phyloP scores from a whole-genome alignment of 768 basidiomycete genomes.

The Termitomyces titanicus region DNA sequence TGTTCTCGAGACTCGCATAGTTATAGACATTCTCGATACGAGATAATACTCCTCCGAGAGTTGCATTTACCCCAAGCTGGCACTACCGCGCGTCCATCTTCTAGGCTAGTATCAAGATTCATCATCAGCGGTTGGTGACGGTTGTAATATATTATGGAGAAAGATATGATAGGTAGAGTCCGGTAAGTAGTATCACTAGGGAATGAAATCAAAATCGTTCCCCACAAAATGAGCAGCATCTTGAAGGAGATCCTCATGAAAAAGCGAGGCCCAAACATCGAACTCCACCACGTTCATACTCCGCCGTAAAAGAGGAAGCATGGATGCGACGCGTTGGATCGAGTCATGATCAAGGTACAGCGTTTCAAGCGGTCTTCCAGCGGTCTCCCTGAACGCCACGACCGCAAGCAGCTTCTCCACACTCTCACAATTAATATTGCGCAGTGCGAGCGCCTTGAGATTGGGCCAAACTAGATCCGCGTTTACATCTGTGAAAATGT shows the following conservation, averaged over 20 bases:
- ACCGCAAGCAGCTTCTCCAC: conserved; percentile 11
- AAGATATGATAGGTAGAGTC: background rate
- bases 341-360: conserved; percentile 13
- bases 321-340: conserved; percentile 3
- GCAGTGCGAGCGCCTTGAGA: conserved; percentile 11
- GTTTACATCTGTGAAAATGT: conserved; percentile 5
- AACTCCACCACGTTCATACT: conserved; percentile 6
- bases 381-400: conserved; percentile 2
- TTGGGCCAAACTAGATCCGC: conserved; percentile 7
- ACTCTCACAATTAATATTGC: conserved; percentile 8
- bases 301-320: conserved; percentile 3
- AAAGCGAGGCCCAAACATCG: conserved; percentile 13
- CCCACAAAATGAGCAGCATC: conserved; percentile 13
- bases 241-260: conserved; percentile 8
- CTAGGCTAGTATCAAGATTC: too few relatives aligned
- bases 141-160: too few relatives aligned
- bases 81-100: too few relatives aligned
- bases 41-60: too few relatives aligned
- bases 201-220: conserved; percentile 12
- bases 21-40: too few relatives aligned
- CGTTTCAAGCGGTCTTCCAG: conserved; percentile 7
- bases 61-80: too few relatives aligned
- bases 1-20: too few relatives aligned
- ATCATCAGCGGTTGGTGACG: too few relatives aligned
- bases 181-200: background rate